These are phyloP conservation scores for Castanopsis chinensis DNA, from an alignment of 306 rosid species.

Conservation along the genomic window DNA sequence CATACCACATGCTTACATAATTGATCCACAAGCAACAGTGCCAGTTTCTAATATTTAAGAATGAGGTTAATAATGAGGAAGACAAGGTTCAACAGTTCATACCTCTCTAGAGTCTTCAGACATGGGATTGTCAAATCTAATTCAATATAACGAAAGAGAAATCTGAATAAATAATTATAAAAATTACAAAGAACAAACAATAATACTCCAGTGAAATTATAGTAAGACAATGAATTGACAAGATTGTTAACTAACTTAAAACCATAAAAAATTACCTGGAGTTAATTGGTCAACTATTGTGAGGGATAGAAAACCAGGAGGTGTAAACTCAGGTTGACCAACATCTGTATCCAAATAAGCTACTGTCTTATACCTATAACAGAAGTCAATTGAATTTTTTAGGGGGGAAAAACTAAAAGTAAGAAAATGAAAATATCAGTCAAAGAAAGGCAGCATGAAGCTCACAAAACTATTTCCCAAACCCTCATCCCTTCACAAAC, in stretches of 20 bases:
- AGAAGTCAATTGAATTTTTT: neutral
- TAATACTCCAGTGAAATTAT: neutral
- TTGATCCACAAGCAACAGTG: too few species aligned
- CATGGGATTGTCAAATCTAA: slow-evolving; percentile 81
- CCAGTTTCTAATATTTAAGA: neutral
- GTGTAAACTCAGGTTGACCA: slow-evolving; percentile 93
- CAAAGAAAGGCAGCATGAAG: neutral
- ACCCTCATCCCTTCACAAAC: neutral
- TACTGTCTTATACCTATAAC: slow-evolving; percentile 52
- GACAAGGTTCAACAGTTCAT: slow-evolving; percentile 25
- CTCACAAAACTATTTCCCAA: neutral
- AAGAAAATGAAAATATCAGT: neutral
- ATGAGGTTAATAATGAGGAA: neutral
- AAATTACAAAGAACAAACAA: neutral
- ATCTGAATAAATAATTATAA: neutral
- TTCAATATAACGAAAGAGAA: slow-evolving; percentile 6
- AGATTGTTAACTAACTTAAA: slow-evolving; percentile 1
- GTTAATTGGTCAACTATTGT: slow-evolving; percentile 53
- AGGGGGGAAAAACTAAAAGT: neutral
- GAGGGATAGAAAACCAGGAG: slow-evolving; percentile 80
- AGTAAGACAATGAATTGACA: neutral
- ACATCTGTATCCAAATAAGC: slow-evolving; percentile 87
- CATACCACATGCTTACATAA: too few species aligned
- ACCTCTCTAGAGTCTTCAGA: slow-evolving; percentile 90
- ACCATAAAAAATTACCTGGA: slow-evolving; percentile 44